These are phyloP conservation scores for Crucibulum laeve DNA, from an alignment of 768 basidiomycete species.

Conservation along the genomic window DNA sequence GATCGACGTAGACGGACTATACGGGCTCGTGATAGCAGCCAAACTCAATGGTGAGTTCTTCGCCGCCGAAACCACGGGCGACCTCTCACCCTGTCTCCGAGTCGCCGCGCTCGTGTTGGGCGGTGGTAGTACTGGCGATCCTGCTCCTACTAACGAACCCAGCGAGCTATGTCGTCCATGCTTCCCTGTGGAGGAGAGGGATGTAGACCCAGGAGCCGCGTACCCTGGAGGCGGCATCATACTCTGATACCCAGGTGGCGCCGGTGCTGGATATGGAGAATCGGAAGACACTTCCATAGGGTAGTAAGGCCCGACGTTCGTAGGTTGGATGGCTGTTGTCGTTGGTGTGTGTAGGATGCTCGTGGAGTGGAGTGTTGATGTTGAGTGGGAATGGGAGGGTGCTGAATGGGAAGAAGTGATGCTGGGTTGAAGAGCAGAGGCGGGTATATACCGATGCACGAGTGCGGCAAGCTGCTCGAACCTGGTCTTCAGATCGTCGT, in stretches of 20 bases:
- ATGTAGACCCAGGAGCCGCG: too few species aligned
- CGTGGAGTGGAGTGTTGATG: too few species aligned
- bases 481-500: conserved; percentile 68
- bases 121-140: too few species aligned
- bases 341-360: too few species aligned
- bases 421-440: conserved; percentile 12
- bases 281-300: conserved; percentile 1
- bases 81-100: too few species aligned
- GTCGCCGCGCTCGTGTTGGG: too few species aligned
- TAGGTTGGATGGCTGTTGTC: too few species aligned
- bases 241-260: conserved; percentile 21
- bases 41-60: conserved; percentile 32
- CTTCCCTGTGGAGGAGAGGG: conserved; percentile 18
- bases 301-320: conserved; percentile 25
- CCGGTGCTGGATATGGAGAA: conserved; percentile 9
- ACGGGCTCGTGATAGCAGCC: conserved; percentile 37
- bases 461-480: conserved; percentile 57
- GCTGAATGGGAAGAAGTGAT: too few species aligned
- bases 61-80: conserved; percentile 11
- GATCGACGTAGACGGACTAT: too few species aligned
- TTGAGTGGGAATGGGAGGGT: too few species aligned
- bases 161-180: conserved; percentile 8
- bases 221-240: conserved; percentile 32
- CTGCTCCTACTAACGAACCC: conserved; percentile 15
- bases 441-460: conserved; percentile 42